Percentiles rank a stretch among this genome's conserved stretches.
phyloP scores from a whole-genome alignment of 768 basidiomycete species.

The Lentinula guzmanii region DNA sequence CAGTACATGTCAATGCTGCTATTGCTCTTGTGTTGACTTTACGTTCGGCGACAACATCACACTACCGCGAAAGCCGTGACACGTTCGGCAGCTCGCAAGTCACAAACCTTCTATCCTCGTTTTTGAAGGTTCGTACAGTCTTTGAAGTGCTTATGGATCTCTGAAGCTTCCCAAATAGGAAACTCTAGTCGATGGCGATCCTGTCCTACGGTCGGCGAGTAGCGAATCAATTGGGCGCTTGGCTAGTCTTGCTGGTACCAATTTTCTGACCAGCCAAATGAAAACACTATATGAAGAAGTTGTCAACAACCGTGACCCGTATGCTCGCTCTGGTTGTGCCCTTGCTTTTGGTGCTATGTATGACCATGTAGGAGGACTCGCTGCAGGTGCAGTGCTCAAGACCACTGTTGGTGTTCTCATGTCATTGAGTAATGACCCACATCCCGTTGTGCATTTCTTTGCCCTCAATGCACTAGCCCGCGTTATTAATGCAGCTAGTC shows the following conservation, averaged over 20 bases:
- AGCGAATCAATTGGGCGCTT: slow-evolving; percentile 89
- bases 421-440: slow-evolving; percentile 93
- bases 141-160: neutral
- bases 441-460: slow-evolving; percentile 95
- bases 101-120: slow-evolving; percentile 52
- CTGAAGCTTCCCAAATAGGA: slow-evolving; percentile 39
- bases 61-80: slow-evolving; percentile 57
- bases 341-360: slow-evolving; percentile 91
- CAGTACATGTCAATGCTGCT: slow-evolving; percentile 74
- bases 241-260: slow-evolving; percentile 75
- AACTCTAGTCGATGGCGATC: slow-evolving; percentile 74
- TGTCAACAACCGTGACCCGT: slow-evolving; percentile 89
- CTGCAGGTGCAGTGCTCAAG: slow-evolving; percentile 89
- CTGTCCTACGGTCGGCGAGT: slow-evolving; percentile 66
- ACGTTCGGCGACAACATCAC: slow-evolving; percentile 43
- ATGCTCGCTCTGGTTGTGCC: slow-evolving; percentile 89
- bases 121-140: slow-evolving; percentile 62
- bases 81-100: slow-evolving; percentile 63
- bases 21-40: slow-evolving; percentile 71
- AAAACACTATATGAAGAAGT: slow-evolving; percentile 91
- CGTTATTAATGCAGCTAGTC: slow-evolving; percentile 87
- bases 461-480: slow-evolving; percentile 78
- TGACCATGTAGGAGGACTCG: slow-evolving; percentile 87
- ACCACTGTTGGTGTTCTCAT: slow-evolving; percentile 93
- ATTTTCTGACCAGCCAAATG: slow-evolving; percentile 79